Evolutionary conservation across 2,329 filamentous ascomycete genomes (phyloP), one percentile per base, ranked within the genome.

Genomic region (Colletotrichum sp.): DNA sequence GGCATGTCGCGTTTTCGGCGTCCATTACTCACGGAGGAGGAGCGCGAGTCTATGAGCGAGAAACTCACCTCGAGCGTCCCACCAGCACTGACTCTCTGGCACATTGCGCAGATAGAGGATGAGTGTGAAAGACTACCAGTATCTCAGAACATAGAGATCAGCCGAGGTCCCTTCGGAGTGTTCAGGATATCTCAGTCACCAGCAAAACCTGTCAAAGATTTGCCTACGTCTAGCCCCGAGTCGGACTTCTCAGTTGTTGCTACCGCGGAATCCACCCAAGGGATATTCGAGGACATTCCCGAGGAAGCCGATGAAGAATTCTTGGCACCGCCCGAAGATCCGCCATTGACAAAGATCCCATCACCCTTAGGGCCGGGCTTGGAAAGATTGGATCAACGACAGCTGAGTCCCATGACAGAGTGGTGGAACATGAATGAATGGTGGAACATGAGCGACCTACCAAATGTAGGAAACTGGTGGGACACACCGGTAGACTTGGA

Each of bases 31-130:
- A 85, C 83, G 1, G 83, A 85, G 39, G 71, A 78, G 39, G 83
- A 86, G 77, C 83, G 84, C 8, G 70, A 81, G 68, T 75, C 72
- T n/a, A 86, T 86, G 85, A 86, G 82, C 73, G 76, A 81, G 57
- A 79, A 78, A 77, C 77, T 86, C 34, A 79, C 80, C 8, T 79
- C 79, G 8, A 80, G 71, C 34, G 79, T 84, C 6, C 79, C 80
- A 7, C 82, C 81, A 4, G 78, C 74, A 12, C 68, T 70, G 34
- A 80, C 79, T 21, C 55, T 76, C 15, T 69, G 76, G 52, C 55
- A 66, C 13, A 76, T 80, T 57, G 67, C 71, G 9, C 67, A 78
- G n/a, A 82, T 85, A 10, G 83, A 85, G 21, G 82, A 82, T 6
- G 78, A 81, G 59, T 81, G 80, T 68, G 79, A 78, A 34, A 30